These are phyloP conservation scores for Polytolypa hystricis DNA, from an alignment of 2,329 filamentous ascomycete species.

Conservation along the genomic window DNA sequence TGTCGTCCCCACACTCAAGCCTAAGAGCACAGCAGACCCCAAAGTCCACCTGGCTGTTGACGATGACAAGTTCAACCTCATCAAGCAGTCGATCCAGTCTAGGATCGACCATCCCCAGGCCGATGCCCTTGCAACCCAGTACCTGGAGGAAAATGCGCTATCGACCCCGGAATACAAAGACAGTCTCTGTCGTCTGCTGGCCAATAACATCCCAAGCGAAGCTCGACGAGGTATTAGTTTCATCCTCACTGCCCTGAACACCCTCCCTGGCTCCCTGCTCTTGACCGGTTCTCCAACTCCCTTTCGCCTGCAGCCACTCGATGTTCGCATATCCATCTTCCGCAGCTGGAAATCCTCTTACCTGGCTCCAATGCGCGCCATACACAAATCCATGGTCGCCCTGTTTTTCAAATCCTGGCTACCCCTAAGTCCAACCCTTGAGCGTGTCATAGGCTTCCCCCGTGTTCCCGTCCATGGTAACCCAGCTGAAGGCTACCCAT, in stretches of 20 bases:
- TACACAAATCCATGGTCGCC: constrained; percentile 39
- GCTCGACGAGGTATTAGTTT: constrained; percentile 39
- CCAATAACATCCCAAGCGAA: constrained; percentile 38
- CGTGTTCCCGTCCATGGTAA: constrained; percentile 43
- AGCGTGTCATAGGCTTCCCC: constrained; percentile 42
- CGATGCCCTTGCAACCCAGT: constrained; percentile 29
- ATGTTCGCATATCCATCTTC: constrained; percentile 44
- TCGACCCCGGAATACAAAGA: constrained; percentile 41
- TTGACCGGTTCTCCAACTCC: constrained; percentile 47
- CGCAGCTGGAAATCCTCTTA: constrained; percentile 43
- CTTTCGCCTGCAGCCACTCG: constrained; percentile 43
- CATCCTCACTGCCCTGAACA: constrained; percentile 44
- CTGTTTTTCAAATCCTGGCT: constrained; percentile 45
- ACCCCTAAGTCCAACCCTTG: constrained; percentile 40
- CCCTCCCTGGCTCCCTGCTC: constrained; percentile 44
- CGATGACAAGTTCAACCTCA: constrained; percentile 21
- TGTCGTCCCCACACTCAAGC: constrained; percentile 43
- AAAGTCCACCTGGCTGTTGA: constrained; percentile 27
- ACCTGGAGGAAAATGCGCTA: constrained; percentile 39
- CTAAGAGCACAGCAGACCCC: constrained; percentile 24
- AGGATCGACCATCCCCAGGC: constrained; percentile 21
- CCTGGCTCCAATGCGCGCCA: constrained; percentile 40
- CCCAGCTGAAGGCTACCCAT: constrained; percentile 41
- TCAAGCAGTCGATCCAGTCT: constrained; percentile 8
- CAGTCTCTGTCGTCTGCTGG: constrained; percentile 38